These are phyloP conservation scores for Dendrobium catenatum DNA, from an alignment of 106 monocot species.

Conservation along the genomic window DNA sequence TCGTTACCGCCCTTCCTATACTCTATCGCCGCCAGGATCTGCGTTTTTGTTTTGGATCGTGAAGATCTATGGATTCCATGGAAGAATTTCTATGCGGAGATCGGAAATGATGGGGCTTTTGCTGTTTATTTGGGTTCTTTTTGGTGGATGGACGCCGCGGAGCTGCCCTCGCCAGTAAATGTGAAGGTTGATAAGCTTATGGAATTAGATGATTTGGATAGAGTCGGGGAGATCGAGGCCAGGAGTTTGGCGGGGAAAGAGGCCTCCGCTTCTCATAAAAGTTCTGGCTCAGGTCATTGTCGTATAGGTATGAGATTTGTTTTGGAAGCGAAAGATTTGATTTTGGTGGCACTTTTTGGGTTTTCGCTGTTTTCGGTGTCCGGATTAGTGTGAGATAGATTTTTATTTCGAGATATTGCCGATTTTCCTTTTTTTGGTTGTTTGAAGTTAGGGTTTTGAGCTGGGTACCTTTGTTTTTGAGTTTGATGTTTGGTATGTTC, in stretches of 20 bases:
- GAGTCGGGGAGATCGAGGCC: neutral
- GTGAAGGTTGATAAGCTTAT: neutral
- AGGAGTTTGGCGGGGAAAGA: slow-evolving; percentile 1
- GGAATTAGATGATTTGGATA: slow-evolving; percentile 1
- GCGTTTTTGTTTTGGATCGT: neutral
- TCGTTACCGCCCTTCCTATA: neutral
- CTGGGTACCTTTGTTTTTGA: neutral
- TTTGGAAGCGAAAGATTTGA: neutral
- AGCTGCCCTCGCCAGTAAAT: slow-evolving; percentile 3
- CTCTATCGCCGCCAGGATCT: slow-evolving; percentile 4
- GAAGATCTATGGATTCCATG: neutral
- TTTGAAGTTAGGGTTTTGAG: slow-evolving; percentile 9
- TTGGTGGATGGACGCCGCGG: neutral
- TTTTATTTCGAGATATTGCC: neutral
- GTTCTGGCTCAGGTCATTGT: neutral
- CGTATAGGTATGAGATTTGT: slow-evolving; percentile 7
- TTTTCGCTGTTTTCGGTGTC: neutral
- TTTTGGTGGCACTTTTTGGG: neutral
- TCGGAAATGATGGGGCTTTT: neutral
- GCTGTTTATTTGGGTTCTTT: neutral
- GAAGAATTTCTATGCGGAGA: neutral
- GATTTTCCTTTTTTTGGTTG: neutral
- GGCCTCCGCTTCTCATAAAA: neutral
- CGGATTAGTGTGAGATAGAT: neutral
- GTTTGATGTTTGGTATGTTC: neutral